These are phyloP conservation scores for Phytopythium cucurbitacearum DNA, from an alignment of 352 stramenopile species.

Conservation along the genomic window DNA sequence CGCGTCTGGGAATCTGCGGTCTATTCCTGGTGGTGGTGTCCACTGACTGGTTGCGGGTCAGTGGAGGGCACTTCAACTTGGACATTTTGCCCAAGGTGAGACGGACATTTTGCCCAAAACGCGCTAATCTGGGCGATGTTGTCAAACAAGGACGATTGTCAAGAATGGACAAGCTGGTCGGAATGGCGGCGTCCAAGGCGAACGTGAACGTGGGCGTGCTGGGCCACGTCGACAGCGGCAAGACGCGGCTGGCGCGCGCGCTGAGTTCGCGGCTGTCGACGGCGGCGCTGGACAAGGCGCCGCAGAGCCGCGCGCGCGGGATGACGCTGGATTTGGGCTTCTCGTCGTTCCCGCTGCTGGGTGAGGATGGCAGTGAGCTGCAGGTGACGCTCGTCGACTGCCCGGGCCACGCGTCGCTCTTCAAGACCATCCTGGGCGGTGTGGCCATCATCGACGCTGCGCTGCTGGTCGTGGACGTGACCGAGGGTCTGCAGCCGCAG, in stretches of 20 bases:
- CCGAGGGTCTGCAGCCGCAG: conserved; percentile 98
- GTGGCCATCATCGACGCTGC: conserved; percentile 99
- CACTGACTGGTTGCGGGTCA: too few species aligned
- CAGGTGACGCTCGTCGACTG: conserved; percentile 96
- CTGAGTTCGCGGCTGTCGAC: conserved; percentile 97
- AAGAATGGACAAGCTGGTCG: neutral
- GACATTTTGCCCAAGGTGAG: too few species aligned
- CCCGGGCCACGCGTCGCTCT: conserved; percentile 97
- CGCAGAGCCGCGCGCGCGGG: conserved; percentile 93
- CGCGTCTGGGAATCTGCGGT: too few species aligned
- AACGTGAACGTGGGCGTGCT: conserved; percentile 99
- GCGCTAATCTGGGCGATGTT: neutral
- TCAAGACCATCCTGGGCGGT: conserved; percentile 98
- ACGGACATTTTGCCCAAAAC: too few species aligned
- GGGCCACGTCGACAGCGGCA: conserved; percentile 98
- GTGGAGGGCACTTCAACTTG: too few species aligned
- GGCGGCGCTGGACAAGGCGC: conserved; percentile 97
- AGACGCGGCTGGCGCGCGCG: conserved; percentile 95
- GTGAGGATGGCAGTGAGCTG: conserved; percentile 25
- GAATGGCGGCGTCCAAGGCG: neutral
- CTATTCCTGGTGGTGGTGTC: too few species aligned
- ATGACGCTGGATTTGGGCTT: conserved; percentile 99
- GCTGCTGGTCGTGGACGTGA: conserved; percentile 95
- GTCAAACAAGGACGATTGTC: neutral
- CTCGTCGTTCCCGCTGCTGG: conserved; percentile 90